A percentile compares a stretch with the other conserved stretches of the same genome.
phyloP scores from a whole-genome alignment of 305 asterid genomes.

The Fraxinus greggii region DNA sequence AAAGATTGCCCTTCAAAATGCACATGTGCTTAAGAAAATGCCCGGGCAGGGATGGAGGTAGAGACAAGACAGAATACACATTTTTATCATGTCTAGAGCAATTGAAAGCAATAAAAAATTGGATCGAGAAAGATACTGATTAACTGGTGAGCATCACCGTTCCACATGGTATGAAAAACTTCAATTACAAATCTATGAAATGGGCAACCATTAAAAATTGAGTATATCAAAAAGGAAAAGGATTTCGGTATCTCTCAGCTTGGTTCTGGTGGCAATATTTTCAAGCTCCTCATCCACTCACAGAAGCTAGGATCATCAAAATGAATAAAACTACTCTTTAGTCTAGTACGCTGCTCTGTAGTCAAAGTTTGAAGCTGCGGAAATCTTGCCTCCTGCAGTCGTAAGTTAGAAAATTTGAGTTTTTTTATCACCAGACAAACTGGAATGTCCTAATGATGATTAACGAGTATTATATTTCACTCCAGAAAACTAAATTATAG shows the following conservation, averaged over 20 bases:
- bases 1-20: background rate
- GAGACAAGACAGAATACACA: background rate
- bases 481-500: background rate
- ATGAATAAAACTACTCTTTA: constrained; percentile 82
- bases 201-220: background rate
- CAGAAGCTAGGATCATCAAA: constrained; percentile 96
- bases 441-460: background rate
- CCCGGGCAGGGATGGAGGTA: background rate
- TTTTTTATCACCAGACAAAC: background rate
- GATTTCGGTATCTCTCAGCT: constrained; percentile 29
- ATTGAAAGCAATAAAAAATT: background rate
- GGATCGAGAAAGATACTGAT: background rate
- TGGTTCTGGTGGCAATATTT: constrained; percentile 81
- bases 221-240: background rate
- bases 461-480: background rate
- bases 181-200: background rate
- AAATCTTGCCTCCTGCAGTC: constrained; percentile 84
- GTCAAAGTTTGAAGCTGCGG: constrained; percentile 86
- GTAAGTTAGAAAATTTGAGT: background rate
- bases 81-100: background rate
- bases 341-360: constrained; percentile 68
- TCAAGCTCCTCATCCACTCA: constrained; percentile 89
- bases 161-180: background rate
- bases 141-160: background rate
- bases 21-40: background rate